These are phyloP conservation scores for Aureobasidium mangrovei DNA, from an alignment of 2,329 filamentous ascomycete genomes.

Conservation along the genomic window DNA sequence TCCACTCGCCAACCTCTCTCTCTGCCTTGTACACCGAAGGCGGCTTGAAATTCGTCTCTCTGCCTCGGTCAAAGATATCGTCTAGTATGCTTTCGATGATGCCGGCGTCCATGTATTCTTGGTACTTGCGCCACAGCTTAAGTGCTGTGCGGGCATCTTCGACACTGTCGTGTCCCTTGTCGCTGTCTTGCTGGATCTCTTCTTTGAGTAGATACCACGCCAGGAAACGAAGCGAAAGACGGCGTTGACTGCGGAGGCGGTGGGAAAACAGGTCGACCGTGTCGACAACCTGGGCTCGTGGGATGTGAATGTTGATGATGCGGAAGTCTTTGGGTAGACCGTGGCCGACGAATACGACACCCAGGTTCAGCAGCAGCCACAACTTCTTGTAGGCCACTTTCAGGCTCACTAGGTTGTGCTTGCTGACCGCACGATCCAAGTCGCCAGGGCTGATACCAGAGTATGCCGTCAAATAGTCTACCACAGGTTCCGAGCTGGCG, in stretches of 20 bases:
- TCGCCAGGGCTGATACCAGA: conserved; percentile 85
- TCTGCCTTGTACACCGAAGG: conserved; percentile 20
- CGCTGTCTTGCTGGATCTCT: conserved; percentile 78
- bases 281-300: conserved; percentile 82
- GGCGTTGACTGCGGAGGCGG: conserved; percentile 62
- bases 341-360: conserved; percentile 88
- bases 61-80: conserved; percentile 67
- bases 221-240: conserved; percentile 81
- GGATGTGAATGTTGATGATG: conserved; percentile 95
- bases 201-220: conserved; percentile 88
- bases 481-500: conserved; percentile 76
- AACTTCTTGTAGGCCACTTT: conserved; percentile 97
- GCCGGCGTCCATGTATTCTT: conserved; percentile 80
- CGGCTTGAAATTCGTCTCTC: conserved; percentile 42
- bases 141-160: conserved; percentile 90
- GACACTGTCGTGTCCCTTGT: conserved; percentile 71
- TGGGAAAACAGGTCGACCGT: conserved; percentile 89
- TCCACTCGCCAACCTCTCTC: conserved; percentile 17
- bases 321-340: conserved; percentile 92
- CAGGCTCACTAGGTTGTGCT: conserved; percentile 74
- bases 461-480: conserved; percentile 91
- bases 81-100: conserved; percentile 75
- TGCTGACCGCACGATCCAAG: conserved; percentile 66
- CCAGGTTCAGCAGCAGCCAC: conserved; percentile 90
- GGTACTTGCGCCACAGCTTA: conserved; percentile 79